These are phyloP conservation scores for Pyrus pyrifolia DNA, from an alignment of 306 rosid species.

Conservation along the genomic window DNA sequence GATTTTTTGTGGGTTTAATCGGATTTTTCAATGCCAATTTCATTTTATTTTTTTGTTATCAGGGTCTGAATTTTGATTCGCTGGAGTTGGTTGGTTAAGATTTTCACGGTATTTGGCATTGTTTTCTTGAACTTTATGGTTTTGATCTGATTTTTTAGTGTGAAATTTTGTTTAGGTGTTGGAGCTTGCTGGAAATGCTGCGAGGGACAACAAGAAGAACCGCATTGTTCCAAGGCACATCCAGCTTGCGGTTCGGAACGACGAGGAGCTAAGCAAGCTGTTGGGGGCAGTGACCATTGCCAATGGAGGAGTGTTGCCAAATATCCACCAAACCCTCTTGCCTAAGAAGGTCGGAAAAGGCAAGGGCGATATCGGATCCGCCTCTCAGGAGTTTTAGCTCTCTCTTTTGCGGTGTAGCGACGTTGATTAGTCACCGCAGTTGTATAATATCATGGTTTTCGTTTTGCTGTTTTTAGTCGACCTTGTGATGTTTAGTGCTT, in stretches of 20 bases:
- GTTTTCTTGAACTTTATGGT: background rate
- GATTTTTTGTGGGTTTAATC: background rate
- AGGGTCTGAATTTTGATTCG: background rate
- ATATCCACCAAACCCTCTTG: slow-evolving; percentile 59
- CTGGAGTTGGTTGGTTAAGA: background rate
- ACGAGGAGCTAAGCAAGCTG: slow-evolving; percentile 78
- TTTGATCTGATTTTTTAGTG: background rate
- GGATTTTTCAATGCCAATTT: too few relatives aligned
- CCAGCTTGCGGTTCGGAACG: slow-evolving; percentile 80
- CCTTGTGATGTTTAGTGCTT: background rate
- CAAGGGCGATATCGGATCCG: slow-evolving; percentile 76
- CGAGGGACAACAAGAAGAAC: slow-evolving; percentile 87
- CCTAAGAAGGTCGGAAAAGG: slow-evolving; percentile 75
- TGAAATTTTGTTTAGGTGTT: slow-evolving; percentile 36
- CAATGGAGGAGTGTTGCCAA: slow-evolving; percentile 67
- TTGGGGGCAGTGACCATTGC: slow-evolving; percentile 76
- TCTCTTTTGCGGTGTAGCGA: too few relatives aligned
- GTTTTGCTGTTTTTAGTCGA: background rate
- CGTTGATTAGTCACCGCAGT: background rate
- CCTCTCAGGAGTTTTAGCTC: slow-evolving; percentile 73
- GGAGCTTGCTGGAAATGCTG: slow-evolving; percentile 85
- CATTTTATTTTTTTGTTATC: background rate
- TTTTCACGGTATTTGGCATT: background rate
- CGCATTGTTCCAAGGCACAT: slow-evolving; percentile 86
- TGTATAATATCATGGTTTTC: slow-evolving; percentile 28